Base-by-base conservation (phyloP, 1,284 basidiomycete genomes). In the Rhizoctonia solani region DNA sequence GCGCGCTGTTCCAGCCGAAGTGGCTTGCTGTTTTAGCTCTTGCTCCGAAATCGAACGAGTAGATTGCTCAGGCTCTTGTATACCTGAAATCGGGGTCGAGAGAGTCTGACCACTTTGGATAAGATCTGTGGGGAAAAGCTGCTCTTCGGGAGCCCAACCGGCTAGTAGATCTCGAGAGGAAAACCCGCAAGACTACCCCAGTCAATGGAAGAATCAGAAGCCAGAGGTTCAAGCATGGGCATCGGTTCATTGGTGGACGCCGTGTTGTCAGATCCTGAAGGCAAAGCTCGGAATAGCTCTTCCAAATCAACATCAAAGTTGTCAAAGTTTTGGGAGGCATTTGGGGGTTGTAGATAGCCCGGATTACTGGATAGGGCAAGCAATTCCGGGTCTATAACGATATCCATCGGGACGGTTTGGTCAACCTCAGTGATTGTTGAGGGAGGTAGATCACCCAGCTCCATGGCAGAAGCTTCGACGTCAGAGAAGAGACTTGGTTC, bases 321-420 rank as follows among this genome's bases (percentile, higher is more conserved):
- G 11, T 49, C 46, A 13, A 47, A 16, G 23, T 50, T 46, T 19
- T 39, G 46, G 4, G 46, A 46, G 14, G 8, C 21, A 25, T 21
- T 16, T n/a, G n/a, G n/a, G n/a, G n/a, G n/a, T 41, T 61, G 58
- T 13, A 32, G 30, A 23, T 61, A 61, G 6, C 5, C 16, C 3
- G 46, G 47, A 39, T 61, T 34, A 16, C 50, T 44, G 16, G 44
- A 47, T 16, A 61, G 27, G 13, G 58, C 46, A 3, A 61, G 34
- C n/a, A 61, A 47, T 29, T 61, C 42, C 3, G 58, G 58, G 27
- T 61, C 58, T 21, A 61, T 61, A 9, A 39, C 46, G 25, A 61
- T 61, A 27, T 61, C 58, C 13, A 47, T 5, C 3, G 16, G 11
- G 21, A 21, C 58, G 9, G 11, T 27, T 6, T 13, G 25, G 5